phyloP scores from a whole-genome alignment of 2,329 filamentous ascomycete genomes.

The Thermomyces lanuginosus region DNA sequence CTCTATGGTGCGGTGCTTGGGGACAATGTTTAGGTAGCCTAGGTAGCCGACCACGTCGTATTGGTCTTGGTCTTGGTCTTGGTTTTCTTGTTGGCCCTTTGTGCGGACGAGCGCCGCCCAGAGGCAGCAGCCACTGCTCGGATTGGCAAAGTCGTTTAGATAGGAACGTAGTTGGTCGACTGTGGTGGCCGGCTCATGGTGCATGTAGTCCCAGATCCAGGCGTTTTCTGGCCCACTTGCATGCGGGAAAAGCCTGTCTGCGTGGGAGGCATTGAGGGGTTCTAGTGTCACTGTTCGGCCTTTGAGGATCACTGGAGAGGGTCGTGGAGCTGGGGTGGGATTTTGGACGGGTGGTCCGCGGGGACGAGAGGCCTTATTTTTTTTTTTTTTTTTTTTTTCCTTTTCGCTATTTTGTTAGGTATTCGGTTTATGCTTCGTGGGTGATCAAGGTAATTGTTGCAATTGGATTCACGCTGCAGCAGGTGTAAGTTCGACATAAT shows the following conservation, averaged over 20 bases:
- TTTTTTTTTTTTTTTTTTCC: too few relatives aligned
- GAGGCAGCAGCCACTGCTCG: constrained; percentile 25
- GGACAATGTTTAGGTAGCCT: constrained; percentile 20
- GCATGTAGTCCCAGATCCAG: constrained; percentile 30
- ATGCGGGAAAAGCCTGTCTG: constrained; percentile 15
- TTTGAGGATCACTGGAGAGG: constrained; percentile 5
- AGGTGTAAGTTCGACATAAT: too few relatives aligned
- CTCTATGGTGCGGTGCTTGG: constrained; percentile 36
- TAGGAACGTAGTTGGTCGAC: constrained; percentile 14
- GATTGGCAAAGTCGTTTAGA: constrained; percentile 12
- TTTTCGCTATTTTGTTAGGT: too few relatives aligned
- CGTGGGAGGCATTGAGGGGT: constrained; percentile 14
- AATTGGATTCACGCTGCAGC: too few relatives aligned
- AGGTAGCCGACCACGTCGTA: constrained; percentile 24
- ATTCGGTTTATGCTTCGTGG: too few relatives aligned
- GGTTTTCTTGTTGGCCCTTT: constrained; percentile 14
- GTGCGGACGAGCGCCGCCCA: too few relatives aligned
- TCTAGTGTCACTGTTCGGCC: constrained; percentile 16
- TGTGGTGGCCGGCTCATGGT: constrained; percentile 19
- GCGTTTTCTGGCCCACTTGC: constrained; percentile 12
- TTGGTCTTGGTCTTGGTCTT: constrained; percentile 3
- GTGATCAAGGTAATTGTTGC: too few relatives aligned
- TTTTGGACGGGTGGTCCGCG: constrained; percentile 4
- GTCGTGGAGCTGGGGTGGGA: constrained; percentile 4
- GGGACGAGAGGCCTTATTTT: not conserved